phyloP scores from a whole-genome alignment of 495 filamentous ascomycete genomes.

The Aspergillus indologenus region DNA sequence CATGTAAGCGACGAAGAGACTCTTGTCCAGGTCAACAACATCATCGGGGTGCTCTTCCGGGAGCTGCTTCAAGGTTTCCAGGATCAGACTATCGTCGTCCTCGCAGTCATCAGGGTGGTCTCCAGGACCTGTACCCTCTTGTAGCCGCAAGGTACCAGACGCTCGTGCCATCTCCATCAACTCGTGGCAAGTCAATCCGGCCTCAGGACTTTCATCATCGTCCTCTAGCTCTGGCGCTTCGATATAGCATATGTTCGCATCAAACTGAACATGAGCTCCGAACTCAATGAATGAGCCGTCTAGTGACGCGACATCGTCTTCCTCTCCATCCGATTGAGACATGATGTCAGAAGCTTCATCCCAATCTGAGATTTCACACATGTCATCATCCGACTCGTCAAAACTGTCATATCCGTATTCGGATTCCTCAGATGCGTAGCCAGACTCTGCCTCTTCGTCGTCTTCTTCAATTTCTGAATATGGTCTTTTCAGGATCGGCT shows the following conservation, averaged over 20 bases:
- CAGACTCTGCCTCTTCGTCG: conserved; percentile 37
- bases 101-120: conserved; percentile 21
- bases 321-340: conserved; percentile 32
- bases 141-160: conserved; percentile 18
- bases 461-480: conserved; percentile 27
- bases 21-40: conserved; percentile 39
- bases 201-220: conserved; percentile 23
- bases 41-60: conserved; percentile 41
- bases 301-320: conserved; percentile 36
- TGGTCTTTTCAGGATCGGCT: conserved; percentile 43
- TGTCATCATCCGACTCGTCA: conserved; percentile 29
- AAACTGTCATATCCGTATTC: conserved; percentile 37
- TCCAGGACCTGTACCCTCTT: conserved; percentile 19
- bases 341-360: conserved; percentile 32
- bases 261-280: conserved; percentile 39
- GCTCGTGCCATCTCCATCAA: conserved; percentile 39
- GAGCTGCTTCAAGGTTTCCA: conserved; percentile 22
- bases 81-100: conserved; percentile 12
- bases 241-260: conserved; percentile 37
- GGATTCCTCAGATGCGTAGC: conserved; percentile 42
- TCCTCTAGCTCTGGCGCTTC: conserved; percentile 30
- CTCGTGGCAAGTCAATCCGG: conserved; percentile 44
- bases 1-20: conserved; percentile 44
- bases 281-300: conserved; percentile 45
- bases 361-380: conserved; percentile 38